Conservation (phyloP, 176 grass and related monocot species). For the Guadua angustifolia region DNA sequence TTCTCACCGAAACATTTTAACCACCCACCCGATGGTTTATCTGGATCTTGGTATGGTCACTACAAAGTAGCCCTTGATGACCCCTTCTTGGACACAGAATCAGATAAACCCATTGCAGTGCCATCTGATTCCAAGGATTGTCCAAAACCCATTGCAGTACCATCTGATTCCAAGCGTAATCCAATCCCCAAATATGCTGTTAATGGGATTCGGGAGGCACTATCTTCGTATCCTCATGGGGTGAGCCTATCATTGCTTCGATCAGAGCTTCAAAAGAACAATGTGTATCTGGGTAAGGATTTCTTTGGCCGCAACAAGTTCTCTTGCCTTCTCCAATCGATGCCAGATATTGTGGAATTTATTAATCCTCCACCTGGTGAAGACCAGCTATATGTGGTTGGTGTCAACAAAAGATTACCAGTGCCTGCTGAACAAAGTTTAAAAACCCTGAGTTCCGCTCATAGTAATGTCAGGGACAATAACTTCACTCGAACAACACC, state of each 20-base stretch:
- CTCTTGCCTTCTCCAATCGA: slow-evolving; percentile 57
- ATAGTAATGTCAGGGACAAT: slow-evolving; percentile 45
- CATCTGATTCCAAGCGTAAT: slow-evolving; percentile 34
- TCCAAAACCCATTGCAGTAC: slow-evolving; percentile 45
- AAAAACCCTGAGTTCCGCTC: slow-evolving; percentile 25
- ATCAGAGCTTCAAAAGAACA: slow-evolving; percentile 36
- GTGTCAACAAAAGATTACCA: not conserved
- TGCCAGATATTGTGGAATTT: slow-evolving; percentile 57
- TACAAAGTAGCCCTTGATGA: slow-evolving; percentile 74
- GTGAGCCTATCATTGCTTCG: slow-evolving; percentile 50
- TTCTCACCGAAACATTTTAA: slow-evolving; percentile 65
- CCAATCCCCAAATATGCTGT: slow-evolving; percentile 59
- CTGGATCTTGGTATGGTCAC: slow-evolving; percentile 93
- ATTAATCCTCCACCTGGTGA: slow-evolving; percentile 10
- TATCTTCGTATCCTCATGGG: slow-evolving; percentile 60
- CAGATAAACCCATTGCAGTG: slow-evolving; percentile 52
- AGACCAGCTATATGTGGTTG: slow-evolving; percentile 36
- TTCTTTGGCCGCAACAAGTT: slow-evolving; percentile 75
- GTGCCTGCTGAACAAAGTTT: slow-evolving; percentile 29
- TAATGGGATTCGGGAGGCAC: slow-evolving; percentile 43
- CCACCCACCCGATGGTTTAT: slow-evolving; percentile 80
- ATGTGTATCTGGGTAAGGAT: slow-evolving; percentile 49
- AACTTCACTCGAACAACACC: slow-evolving; percentile 5
- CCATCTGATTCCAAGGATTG: slow-evolving; percentile 34
- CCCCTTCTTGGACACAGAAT: slow-evolving; percentile 52